Evolutionary conservation across 2,329 filamentous ascomycete genomes (phyloP), one percentile per base, ranked within the genome.

Genomic region (Exophiala lecanii-corni): DNA sequence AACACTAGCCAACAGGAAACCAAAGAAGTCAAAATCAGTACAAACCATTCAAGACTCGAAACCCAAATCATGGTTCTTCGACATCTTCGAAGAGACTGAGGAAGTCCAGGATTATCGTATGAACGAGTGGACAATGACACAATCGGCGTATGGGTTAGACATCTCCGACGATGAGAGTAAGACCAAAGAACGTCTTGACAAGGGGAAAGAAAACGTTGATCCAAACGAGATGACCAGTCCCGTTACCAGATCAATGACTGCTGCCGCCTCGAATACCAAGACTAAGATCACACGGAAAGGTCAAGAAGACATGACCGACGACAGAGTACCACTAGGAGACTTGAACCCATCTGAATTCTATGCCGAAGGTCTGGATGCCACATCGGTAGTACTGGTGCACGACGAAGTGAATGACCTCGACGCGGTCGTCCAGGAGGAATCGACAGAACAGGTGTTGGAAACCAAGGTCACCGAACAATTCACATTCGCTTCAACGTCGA

Each of bases 141-240:
- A 96, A 69, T 84, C 84, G 43, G 91, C 91, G 5, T 83, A 84
- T 51, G 43, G 41, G 9, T 76, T 97, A 3, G 91, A 97, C 61
- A 88, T 97, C 58, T 88, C 81, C 54, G 89, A 87, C 16, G 89
- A 95, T 57, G 89, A 95, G 62, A 76, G 59, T 66, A 74, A 53
- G 75, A 38, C 36, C 21, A 72, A 68, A 21, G 32, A 45, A 44
- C 59, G 62, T 21, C 77, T 86, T 53, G 75, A 78, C 34, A 74
- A 79, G 21, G 86, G 88, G 58, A 98, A 98, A 72, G 91, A 98
- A 70, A 98, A 98, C 60, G 80, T 95, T 13, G 86, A 91, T 3
- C 91, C 91, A 2, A 62, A 60, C 5, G 65, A 68, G 28, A 39
- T 62, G n/a, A 53, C 68, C 2, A 76, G 78, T 42, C 81, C 85